Evolutionary conservation across 495 filamentous ascomycete species (phyloP).

Genomic region (Oidiodendron maius): DNA sequence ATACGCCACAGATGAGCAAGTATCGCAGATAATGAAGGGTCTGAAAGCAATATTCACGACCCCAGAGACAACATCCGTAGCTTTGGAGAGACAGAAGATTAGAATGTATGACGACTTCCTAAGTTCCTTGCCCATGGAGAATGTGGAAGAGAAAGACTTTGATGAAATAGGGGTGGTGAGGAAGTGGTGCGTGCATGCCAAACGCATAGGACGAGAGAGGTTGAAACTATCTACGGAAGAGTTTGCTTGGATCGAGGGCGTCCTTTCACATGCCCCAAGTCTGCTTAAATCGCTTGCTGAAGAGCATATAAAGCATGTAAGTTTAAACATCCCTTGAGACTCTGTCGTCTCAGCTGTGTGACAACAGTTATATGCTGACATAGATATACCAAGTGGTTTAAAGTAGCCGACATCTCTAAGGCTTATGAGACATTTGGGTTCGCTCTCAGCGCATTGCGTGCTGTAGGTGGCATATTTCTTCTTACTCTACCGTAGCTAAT

Average conservation of each 20-base stretch:
- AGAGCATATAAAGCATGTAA: neutral
- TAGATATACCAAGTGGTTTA: neutral
- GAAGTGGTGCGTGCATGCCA: neutral
- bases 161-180: neutral
- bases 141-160: neutral
- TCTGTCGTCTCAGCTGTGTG: no score
- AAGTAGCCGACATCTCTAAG: neutral
- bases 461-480: neutral
- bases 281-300: neutral
- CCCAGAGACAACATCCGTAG: neutral
- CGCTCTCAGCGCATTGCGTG: neutral
- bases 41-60: neutral
- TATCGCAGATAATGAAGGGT: neutral
- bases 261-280: neutral
- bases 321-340: no score
- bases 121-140: no score
- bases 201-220: neutral
- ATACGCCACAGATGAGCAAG: neutral
- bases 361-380: no score
- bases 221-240: neutral
- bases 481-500: neutral
- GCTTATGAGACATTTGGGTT: neutral
- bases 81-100: neutral
- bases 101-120: neutral
- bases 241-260: neutral